Percentiles rank a stretch among this genome's conserved stretches.
Conservation (phyloP, 1,284 basidiomycete species). For the Heliocybe sulcata region DNA sequence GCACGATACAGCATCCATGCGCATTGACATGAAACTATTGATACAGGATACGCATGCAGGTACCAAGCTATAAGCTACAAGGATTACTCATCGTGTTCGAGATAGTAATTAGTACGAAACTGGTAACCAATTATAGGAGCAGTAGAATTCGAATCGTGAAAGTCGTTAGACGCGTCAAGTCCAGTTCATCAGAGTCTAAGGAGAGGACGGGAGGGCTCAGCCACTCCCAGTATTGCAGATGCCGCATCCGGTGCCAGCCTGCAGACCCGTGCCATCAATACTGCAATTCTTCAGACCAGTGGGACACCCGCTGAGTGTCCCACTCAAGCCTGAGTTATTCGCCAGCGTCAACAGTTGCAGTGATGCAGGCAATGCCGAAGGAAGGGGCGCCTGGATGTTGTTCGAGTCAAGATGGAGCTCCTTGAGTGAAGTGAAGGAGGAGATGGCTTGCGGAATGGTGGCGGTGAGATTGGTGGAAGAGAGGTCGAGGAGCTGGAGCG, state of each 20-base stretch:
- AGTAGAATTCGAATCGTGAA: constrained; percentile 17
- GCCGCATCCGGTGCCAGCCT: background rate
- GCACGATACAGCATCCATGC: no score
- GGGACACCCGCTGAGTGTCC: constrained; percentile 9
- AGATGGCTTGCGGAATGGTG: constrained; percentile 19
- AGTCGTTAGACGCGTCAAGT: constrained; percentile 1
- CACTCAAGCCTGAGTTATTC: constrained; percentile 21
- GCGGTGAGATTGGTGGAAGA: constrained; percentile 25
- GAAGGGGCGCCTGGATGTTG: constrained; percentile 24
- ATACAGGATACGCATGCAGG: no score
- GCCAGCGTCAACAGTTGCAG: constrained; percentile 22
- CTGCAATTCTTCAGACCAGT: constrained; percentile 11
- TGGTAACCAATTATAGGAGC: no score
- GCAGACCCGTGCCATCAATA: background rate
- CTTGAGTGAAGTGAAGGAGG: constrained; percentile 18
- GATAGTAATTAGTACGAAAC: no score
- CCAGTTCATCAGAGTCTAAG: background rate
- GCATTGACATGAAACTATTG: no score
- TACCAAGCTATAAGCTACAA: no score
- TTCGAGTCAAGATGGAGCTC: constrained; percentile 26
- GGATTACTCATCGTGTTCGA: no score
- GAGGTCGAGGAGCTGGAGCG: constrained; percentile 14
- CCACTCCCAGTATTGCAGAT: background rate
- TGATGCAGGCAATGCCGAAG: constrained; percentile 18
- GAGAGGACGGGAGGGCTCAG: constrained; percentile 4